Percentiles rank a stretch among this genome's conserved stretches.
Evolutionary conservation across 2,329 filamentous ascomycete species (phyloP).

Genomic region (Dendrostoma leiphaemia): DNA sequence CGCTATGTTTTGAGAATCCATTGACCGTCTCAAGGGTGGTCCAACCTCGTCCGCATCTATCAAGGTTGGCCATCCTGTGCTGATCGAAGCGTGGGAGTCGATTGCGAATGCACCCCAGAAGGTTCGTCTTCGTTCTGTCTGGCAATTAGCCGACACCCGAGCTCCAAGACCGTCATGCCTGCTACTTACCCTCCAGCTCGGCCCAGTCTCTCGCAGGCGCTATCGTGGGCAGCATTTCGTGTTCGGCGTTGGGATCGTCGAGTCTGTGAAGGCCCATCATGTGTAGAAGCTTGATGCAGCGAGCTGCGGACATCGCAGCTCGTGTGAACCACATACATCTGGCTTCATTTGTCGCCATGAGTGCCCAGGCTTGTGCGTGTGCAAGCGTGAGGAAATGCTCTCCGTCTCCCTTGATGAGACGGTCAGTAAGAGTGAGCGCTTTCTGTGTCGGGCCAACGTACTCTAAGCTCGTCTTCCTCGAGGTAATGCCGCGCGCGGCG

Average conservation of each 20-base stretch:
- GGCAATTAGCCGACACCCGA: too few species aligned
- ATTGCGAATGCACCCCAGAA: slow-evolving; percentile 85
- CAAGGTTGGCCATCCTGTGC: slow-evolving; percentile 84
- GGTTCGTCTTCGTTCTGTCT: slow-evolving; percentile 68
- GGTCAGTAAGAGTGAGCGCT: background rate
- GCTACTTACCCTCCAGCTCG: slow-evolving; percentile 50
- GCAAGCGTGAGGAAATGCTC: slow-evolving; percentile 77
- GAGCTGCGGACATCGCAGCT: slow-evolving; percentile 77
- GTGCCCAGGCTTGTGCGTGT: slow-evolving; percentile 77
- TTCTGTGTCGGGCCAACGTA: slow-evolving; percentile 26
- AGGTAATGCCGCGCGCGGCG: slow-evolving; percentile 77
- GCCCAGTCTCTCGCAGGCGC: slow-evolving; percentile 75
- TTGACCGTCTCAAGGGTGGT: too few species aligned
- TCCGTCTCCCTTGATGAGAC: slow-evolving; percentile 57
- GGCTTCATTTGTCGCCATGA: slow-evolving; percentile 78
- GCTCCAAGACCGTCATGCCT: slow-evolving; percentile 66
- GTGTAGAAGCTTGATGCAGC: slow-evolving; percentile 66
- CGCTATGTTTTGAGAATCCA: too few species aligned
- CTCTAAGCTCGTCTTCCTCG: slow-evolving; percentile 81
- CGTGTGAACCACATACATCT: slow-evolving; percentile 81
- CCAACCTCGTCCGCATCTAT: slow-evolving; percentile 69
- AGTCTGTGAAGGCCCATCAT: slow-evolving; percentile 85
- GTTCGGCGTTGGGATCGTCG: slow-evolving; percentile 62
- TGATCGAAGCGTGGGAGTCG: slow-evolving; percentile 82
- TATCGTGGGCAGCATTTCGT: slow-evolving; percentile 65